Evolutionary conservation across 441 rosid genomes (phyloP), one percentile per base, ranked within the genome.

Genomic region (Pelargonium citronellum): DNA sequence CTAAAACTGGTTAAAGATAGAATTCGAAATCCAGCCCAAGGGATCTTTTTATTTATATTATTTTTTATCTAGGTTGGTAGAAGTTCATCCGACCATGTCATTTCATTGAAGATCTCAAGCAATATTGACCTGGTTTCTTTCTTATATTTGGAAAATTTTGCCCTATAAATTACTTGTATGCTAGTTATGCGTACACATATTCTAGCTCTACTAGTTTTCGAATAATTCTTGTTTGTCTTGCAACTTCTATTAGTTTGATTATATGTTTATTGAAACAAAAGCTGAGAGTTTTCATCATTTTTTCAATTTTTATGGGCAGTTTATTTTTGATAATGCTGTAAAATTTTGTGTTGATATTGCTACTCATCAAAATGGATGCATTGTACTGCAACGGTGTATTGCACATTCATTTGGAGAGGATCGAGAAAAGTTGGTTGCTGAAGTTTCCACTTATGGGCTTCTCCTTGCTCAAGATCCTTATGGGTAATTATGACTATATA

Each of bases 311-410:
- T 27, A 68, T 68, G 30, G 75, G 75, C 86, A 91, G 97, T 88
- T 89, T 73, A 80, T 91, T 55, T 83, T 88, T 72, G 83, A 86
- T 64, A 89, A 86, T 62, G 96, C 89, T 67, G 84, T 86, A 49
- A 81, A 73, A 67, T 82, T 81, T 71, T 91, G 91, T 71, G 89
- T 83, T 64, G 86, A 84, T 70, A 86, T 91, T 61, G 97, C 92
- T 57, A 84, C 89, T 68, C 94, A 91, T 81, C 85, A 87, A 8
- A 88, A 90, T 66, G 96, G 97, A 20, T 92, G 96, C 68, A 88
- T 91, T 74, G 96, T 92, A 41, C 79, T 88, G 85, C 96, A 91
- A 64, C 75, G 84, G 19, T 90, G 97, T 71, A 74, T 92, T 75
- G 77, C 79, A 70, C 83, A 83, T 79, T 79, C 92, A 70, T 64